A percentile compares a stretch with the other conserved stretches of the same genome.
Evolutionary conservation across 1,284 basidiomycete genomes (phyloP).

Genomic region (Sparassis latifolia): DNA sequence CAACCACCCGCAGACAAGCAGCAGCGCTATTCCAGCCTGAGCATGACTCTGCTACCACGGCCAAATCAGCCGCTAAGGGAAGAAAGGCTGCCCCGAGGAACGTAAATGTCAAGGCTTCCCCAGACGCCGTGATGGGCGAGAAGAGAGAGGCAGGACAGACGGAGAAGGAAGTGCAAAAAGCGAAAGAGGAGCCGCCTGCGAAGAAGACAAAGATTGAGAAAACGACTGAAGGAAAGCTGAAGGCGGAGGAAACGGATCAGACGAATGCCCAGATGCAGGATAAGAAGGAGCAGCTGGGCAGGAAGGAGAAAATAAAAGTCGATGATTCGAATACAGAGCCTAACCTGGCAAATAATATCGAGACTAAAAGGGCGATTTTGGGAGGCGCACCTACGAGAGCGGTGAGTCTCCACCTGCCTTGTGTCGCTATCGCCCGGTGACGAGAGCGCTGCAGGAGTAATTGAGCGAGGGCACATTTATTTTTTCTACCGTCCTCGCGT

Average conservation of each 20-base stretch:
- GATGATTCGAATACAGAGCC: not conserved
- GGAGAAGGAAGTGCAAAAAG: slow-evolving; percentile 3
- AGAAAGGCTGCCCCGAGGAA: slow-evolving; percentile 10
- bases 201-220: slow-evolving; percentile 21
- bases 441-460: slow-evolving; percentile 31
- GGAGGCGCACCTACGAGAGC: slow-evolving; percentile 10
- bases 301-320: slow-evolving; percentile 4
- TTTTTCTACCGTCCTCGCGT: slow-evolving; percentile 66
- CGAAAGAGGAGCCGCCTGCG: slow-evolving; percentile 5
- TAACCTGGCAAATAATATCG: not conserved
- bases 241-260: not conserved
- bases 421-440: no score
- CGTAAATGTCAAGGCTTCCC: slow-evolving; percentile 2
- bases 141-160: slow-evolving; percentile 11
- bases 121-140: slow-evolving; percentile 4
- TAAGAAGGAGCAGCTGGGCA: not conserved
- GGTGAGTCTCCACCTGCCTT: slow-evolving; percentile 16
- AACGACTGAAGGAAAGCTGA: slow-evolving; percentile 1
- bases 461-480: slow-evolving; percentile 58
- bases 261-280: no score
- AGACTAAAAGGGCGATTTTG: slow-evolving; percentile 7
- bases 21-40: slow-evolving; percentile 13
- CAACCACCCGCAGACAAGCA: slow-evolving; percentile 31
- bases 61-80: slow-evolving; percentile 7
- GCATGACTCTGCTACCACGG: not conserved